Percentiles rank a stretch among this genome's conserved stretches.
phyloP scores from a whole-genome alignment of 306 rosid species.

The Sechiopsis laciniata region DNA sequence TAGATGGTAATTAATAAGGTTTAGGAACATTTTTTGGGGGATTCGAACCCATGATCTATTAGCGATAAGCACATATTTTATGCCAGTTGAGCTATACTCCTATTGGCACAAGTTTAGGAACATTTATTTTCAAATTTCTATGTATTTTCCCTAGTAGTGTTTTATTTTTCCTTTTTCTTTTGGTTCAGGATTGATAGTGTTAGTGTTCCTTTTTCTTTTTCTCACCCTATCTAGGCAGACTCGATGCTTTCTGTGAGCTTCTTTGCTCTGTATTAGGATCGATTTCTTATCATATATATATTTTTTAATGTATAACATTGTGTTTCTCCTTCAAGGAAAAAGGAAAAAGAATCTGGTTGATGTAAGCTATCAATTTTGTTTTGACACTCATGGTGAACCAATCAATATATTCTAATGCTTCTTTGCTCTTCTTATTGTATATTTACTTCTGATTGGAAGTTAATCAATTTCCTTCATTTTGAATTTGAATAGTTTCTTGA shows the following conservation, averaged over 20 bases:
- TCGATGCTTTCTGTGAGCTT: not conserved
- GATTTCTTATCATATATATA: not conserved
- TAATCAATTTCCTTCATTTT: not conserved
- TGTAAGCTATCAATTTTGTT: not conserved
- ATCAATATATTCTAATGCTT: not conserved
- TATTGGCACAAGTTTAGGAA: too few relatives aligned
- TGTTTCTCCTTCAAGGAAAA: constrained; percentile 6
- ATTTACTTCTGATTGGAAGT: not conserved
- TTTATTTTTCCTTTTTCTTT: too few relatives aligned
- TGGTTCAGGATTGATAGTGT: not conserved
- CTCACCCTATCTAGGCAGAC: not conserved
- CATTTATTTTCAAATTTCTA: not conserved
- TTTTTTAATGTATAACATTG: not conserved
- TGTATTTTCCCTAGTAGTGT: not conserved
- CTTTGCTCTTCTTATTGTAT: not conserved
- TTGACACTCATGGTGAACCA: not conserved
- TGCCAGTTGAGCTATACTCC: too few relatives aligned
- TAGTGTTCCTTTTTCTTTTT: not conserved
- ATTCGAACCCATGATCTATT: too few relatives aligned
- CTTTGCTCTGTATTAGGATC: not conserved
- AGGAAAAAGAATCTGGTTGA: not conserved
- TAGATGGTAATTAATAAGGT: not conserved
- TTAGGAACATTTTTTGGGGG: too few relatives aligned
- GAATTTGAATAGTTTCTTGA: constrained; percentile 15
- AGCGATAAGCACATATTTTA: too few relatives aligned